Conservation (phyloP, 257 asterid genomes). For the Solanum chilense region DNA sequence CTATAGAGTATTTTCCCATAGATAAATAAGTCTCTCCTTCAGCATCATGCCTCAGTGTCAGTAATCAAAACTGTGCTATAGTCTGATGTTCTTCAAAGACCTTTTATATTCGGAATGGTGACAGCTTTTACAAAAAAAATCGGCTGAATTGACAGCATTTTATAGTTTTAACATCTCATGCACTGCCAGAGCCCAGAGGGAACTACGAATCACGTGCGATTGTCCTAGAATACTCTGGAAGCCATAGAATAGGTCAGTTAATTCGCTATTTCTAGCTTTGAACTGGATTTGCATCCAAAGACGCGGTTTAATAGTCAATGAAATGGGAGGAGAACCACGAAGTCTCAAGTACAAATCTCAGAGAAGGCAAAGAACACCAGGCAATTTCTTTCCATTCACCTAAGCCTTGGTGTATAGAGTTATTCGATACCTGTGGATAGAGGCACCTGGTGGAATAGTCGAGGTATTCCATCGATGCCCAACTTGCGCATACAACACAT, state of each 20-base stretch:
- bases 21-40: background rate
- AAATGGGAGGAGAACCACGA: background rate
- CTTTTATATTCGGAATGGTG: background rate
- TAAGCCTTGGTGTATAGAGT: background rate
- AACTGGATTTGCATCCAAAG: background rate
- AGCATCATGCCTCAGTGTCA: background rate
- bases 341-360: background rate
- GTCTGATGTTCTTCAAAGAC: background rate
- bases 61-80: background rate
- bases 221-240: background rate
- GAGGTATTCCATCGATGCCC: background rate
- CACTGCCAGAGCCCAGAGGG: background rate
- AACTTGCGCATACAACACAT: background rate
- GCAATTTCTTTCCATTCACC: background rate
- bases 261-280: background rate
- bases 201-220: background rate
- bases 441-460: background rate
- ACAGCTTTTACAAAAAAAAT: background rate
- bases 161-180: background rate
- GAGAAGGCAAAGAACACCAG: background rate
- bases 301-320: background rate
- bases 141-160: background rate
- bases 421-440: background rate
- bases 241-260: background rate
- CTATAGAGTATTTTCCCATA: background rate